Base-by-base conservation (phyloP, 1,284 basidiomycete species). In the Ceratobasidium theobromae region DNA sequence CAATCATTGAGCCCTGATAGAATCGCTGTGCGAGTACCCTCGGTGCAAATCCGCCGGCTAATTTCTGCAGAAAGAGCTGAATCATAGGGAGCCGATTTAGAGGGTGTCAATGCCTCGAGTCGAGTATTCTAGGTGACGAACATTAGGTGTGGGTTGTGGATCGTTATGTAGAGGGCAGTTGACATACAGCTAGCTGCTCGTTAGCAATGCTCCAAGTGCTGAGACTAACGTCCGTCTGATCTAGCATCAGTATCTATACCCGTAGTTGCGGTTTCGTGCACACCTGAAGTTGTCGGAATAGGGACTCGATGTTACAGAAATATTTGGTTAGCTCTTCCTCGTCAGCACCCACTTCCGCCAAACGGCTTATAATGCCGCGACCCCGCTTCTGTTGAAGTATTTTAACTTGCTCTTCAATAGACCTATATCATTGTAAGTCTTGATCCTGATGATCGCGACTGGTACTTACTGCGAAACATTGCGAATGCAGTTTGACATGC, bases 151-250 rank as follows among this genome's bases (percentile, higher is more conserved):
- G n/a, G n/a, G n/a, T n/a, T n/a, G n/a, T n/a, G n/a, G n/a, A n/a
- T n/a, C n/a, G n/a, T n/a, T n/a, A n/a, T n/a, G n/a, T n/a, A n/a
- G n/a, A n/a, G n/a, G n/a, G n/a, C n/a, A n/a, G 12, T 21, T 25
- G 27, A 33, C 45, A 30, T 46, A 58, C 55, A 9, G 25, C 55
- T 23, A 58, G 21, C 4, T 58, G 55, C 9, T 58, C 55, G n/a
- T 58, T 9, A 4, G 43, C 46, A 12, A 48, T 58, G 18, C 40
- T 43, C 54, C 54, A 57, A 4, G 40, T 30, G 23, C 41, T 32
- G 11, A 57, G 21, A 12, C 14, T 14, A 43, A 38, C 8, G 35
- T 16, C 16, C 16, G 5, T 43, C 4, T 43, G 4, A 5, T 43
- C 16, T 43, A 4, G 4, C 5, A 4, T 4, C 21, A n/a, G 16